A percentile compares a stretch with the other conserved stretches of the same genome.
These are phyloP conservation scores for Aspergillus nidulans DNA, from an alignment of 495 filamentous ascomycete genomes.

Conservation along the genomic window DNA sequence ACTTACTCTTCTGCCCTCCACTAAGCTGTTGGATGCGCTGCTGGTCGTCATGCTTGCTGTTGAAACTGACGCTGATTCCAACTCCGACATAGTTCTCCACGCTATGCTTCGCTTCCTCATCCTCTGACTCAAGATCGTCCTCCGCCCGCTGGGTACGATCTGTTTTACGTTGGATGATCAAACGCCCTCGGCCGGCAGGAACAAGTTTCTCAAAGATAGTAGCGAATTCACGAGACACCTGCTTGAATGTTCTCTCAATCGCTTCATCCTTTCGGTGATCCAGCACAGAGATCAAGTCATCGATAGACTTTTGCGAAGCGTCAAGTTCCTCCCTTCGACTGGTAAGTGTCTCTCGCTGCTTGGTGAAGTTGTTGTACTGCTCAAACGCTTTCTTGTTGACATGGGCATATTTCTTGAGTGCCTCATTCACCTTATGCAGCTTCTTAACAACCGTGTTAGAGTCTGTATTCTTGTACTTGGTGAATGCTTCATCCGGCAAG, in stretches of 20 bases:
- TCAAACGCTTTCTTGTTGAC: conserved; percentile 99
- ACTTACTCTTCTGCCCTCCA: conserved; percentile 93
- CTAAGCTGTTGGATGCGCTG: conserved; percentile 96
- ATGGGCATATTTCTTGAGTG: conserved; percentile 90
- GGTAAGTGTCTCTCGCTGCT: conserved; percentile 76
- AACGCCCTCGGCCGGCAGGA: conserved; percentile 82
- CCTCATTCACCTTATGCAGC: conserved; percentile 88
- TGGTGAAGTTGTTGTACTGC: conserved; percentile 96
- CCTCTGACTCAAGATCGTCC: conserved; percentile 65
- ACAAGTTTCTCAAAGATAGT: conserved; percentile 93
- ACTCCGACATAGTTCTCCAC: conserved; percentile 98
- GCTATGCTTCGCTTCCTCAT: conserved; percentile 51
- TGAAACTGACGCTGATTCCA: conserved; percentile 98
- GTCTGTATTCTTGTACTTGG: conserved; percentile 77
- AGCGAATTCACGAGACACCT: conserved; percentile 88
- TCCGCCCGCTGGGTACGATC: conserved; percentile 60
- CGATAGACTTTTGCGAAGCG: conserved; percentile 74
- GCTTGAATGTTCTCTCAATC: conserved; percentile 97
- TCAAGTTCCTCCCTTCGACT: conserved; percentile 82
- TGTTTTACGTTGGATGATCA: conserved; percentile 89
- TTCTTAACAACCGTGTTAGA: conserved; percentile 76
- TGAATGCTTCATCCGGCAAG: conserved; percentile 90
- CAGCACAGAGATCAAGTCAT: conserved; percentile 84
- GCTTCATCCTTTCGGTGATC: conserved; percentile 90
- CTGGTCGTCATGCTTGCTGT: conserved; percentile 96